A percentile compares a stretch with the other conserved stretches of the same genome.
Evolutionary conservation across 495 filamentous ascomycete species (phyloP).

Genomic region (Penicillium coprophilum): DNA sequence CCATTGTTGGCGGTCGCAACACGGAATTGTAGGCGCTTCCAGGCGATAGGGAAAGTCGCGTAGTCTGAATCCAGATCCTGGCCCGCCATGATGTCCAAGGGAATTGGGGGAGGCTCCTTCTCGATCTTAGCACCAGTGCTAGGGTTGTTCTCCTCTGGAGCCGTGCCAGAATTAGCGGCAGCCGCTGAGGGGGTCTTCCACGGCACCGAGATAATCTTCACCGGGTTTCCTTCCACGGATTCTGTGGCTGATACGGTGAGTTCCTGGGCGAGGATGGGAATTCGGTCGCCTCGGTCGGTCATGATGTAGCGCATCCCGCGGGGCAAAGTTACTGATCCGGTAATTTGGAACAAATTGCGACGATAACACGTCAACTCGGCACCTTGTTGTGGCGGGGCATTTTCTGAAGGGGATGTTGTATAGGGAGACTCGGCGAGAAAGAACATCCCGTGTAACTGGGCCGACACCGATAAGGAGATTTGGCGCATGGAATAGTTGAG

Average conservation of each 20-base stretch:
- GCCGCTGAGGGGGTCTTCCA: slow-evolving; percentile 72
- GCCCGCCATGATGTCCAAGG: slow-evolving; percentile 69
- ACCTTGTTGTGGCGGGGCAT: slow-evolving; percentile 57
- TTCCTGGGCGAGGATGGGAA: slow-evolving; percentile 71
- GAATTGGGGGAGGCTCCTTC: slow-evolving; percentile 65
- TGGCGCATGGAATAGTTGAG: slow-evolving; percentile 66
- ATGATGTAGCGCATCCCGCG: slow-evolving; percentile 69
- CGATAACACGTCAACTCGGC: slow-evolving; percentile 90
- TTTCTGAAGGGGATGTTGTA: slow-evolving; percentile 63
- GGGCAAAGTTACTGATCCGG: slow-evolving; percentile 75
- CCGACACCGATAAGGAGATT: slow-evolving; percentile 63
- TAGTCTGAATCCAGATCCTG: slow-evolving; percentile 77
- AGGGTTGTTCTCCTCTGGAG: slow-evolving; percentile 45
- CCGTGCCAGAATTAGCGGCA: slow-evolving; percentile 61
- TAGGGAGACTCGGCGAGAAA: slow-evolving; percentile 83
- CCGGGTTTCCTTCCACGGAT: slow-evolving; percentile 81
- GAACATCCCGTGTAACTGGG: slow-evolving; percentile 93
- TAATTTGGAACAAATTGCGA: slow-evolving; percentile 86
- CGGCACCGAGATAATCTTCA: slow-evolving; percentile 89
- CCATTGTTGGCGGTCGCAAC: slow-evolving; percentile 86
- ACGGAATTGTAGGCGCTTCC: slow-evolving; percentile 90
- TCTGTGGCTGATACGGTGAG: slow-evolving; percentile 84
- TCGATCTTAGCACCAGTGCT: slow-evolving; percentile 58
- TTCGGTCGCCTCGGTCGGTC: slow-evolving; percentile 74
- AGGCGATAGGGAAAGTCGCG: slow-evolving; percentile 79